Conservation (phyloP, 2,329 filamentous ascomycete genomes). For the Diaporthe longicolla region DNA sequence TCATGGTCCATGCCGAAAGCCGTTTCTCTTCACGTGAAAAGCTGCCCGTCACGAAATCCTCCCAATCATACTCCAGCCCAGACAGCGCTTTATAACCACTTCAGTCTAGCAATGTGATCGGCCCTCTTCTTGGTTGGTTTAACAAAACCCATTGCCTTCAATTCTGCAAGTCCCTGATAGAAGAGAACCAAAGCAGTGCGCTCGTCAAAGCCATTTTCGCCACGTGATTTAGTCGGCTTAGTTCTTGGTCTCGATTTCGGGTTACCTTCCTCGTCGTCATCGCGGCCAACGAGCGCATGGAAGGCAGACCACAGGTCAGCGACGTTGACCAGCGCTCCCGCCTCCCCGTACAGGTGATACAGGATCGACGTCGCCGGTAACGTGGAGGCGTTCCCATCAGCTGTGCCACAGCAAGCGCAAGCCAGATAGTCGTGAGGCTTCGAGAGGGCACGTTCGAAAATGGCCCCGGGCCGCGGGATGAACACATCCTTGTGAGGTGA, state of each 20-base stretch:
- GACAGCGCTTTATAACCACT: constrained; percentile 71
- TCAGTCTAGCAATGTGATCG: constrained; percentile 93
- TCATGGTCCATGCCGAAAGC: background rate
- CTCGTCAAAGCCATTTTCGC: constrained; percentile 61
- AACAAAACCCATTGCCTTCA: constrained; percentile 88
- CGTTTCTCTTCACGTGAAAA: constrained; percentile 26
- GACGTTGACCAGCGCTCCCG: constrained; percentile 82
- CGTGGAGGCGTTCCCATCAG: constrained; percentile 65
- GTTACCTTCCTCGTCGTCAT: constrained; percentile 56
- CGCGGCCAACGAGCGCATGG: constrained; percentile 69
- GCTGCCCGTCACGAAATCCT: constrained; percentile 1
- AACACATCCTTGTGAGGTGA: constrained; percentile 81
- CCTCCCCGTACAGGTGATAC: constrained; percentile 85
- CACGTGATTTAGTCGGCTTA: constrained; percentile 45
- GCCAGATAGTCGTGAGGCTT: constrained; percentile 83
- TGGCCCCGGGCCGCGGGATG: constrained; percentile 77
- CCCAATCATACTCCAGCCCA: constrained; percentile 13
- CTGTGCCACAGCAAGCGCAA: constrained; percentile 75
- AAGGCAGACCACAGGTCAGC: constrained; percentile 87
- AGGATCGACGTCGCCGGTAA: constrained; percentile 80
- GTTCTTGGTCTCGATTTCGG: constrained; percentile 52
- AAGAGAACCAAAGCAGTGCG: constrained; percentile 79
- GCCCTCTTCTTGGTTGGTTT: constrained; percentile 92
- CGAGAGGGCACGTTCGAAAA: constrained; percentile 79
- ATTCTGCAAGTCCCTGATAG: constrained; percentile 86